These are phyloP conservation scores for Vicia faba DNA, from an alignment of 306 rosid species.

Conservation along the genomic window DNA sequence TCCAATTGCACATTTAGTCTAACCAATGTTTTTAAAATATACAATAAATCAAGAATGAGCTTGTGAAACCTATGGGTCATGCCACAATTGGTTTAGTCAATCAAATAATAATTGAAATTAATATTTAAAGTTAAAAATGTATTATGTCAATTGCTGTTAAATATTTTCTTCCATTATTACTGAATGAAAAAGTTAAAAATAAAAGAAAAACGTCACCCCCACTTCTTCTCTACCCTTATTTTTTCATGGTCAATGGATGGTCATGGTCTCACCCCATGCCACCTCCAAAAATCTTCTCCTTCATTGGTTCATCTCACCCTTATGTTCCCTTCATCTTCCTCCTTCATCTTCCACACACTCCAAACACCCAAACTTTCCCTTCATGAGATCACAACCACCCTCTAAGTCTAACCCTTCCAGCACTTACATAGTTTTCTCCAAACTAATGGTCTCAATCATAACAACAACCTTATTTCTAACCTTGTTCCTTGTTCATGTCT, in stretches of 20 bases:
- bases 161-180: too few relatives aligned
- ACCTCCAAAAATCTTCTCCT: conserved; percentile 41
- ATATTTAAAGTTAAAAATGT: too few relatives aligned
- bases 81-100: too few relatives aligned
- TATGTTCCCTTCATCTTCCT: conserved; percentile 33
- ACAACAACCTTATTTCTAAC: conserved; percentile 28
- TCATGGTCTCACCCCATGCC: conserved; percentile 44
- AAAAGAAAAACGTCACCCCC: conserved; percentile 39
- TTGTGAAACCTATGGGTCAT: too few relatives aligned
- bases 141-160: too few relatives aligned
- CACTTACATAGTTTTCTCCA: conserved; percentile 39
- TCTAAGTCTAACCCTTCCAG: neutral
- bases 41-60: too few relatives aligned
- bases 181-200: too few relatives aligned
- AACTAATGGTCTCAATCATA: conserved; percentile 34
- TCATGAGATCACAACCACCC: conserved; percentile 17
- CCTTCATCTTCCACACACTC: conserved; percentile 6
- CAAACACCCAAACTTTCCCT: conserved; percentile 26
- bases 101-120: too few relatives aligned
- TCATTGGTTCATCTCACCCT: conserved; percentile 44
- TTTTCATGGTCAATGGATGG: conserved; percentile 51
- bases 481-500: conserved; percentile 41
- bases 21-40: neutral
- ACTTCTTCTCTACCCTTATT: conserved; percentile 26
- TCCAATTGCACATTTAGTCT: neutral